Conservation (phyloP, 2,329 filamentous ascomycete species). For the Pseudogymnoascus sp. region DNA sequence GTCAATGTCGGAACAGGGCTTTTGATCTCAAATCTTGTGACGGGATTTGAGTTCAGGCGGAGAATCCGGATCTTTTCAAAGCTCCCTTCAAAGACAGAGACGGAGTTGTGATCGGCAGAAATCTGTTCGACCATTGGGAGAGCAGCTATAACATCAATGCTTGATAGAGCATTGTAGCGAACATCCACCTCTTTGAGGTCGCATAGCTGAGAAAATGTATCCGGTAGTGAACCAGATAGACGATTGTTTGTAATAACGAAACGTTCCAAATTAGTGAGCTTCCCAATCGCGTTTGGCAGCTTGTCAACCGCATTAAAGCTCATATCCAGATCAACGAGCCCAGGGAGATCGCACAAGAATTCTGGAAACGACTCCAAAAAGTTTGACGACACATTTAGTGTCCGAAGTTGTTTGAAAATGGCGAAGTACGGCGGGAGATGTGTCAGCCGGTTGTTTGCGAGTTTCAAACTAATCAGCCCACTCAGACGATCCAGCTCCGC, state of each 20-base stretch:
- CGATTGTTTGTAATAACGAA: slow-evolving; percentile 95
- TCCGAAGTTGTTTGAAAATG: slow-evolving; percentile 68
- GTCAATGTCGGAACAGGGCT: slow-evolving; percentile 72
- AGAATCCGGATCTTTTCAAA: slow-evolving; percentile 78
- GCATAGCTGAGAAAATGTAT: slow-evolving; percentile 61
- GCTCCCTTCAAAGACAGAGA: slow-evolving; percentile 82
- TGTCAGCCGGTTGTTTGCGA: slow-evolving; percentile 86
- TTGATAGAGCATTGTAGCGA: slow-evolving; percentile 83
- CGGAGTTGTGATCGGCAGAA: slow-evolving; percentile 83
- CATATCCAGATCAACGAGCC: slow-evolving; percentile 84
- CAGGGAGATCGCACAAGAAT: slow-evolving; percentile 74
- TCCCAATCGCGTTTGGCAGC: slow-evolving; percentile 70
- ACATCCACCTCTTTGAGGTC: slow-evolving; percentile 82
- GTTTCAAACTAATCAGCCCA: slow-evolving; percentile 76
- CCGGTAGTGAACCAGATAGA: slow-evolving; percentile 65
- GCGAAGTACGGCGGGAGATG: slow-evolving; percentile 75
- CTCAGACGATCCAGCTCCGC: slow-evolving; percentile 69
- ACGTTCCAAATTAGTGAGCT: slow-evolving; percentile 71
- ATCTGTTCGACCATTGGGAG: slow-evolving; percentile 82
- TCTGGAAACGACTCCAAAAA: slow-evolving; percentile 76
- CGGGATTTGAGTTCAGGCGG: slow-evolving; percentile 87
- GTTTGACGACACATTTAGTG: slow-evolving; percentile 88
- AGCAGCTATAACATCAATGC: slow-evolving; percentile 77
- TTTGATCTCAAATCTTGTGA: slow-evolving; percentile 85
- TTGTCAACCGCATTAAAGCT: slow-evolving; percentile 87